These are phyloP conservation scores for Yueomyces sinensis DNA, from an alignment of 805 yeast genomes.

Conservation along the genomic window DNA sequence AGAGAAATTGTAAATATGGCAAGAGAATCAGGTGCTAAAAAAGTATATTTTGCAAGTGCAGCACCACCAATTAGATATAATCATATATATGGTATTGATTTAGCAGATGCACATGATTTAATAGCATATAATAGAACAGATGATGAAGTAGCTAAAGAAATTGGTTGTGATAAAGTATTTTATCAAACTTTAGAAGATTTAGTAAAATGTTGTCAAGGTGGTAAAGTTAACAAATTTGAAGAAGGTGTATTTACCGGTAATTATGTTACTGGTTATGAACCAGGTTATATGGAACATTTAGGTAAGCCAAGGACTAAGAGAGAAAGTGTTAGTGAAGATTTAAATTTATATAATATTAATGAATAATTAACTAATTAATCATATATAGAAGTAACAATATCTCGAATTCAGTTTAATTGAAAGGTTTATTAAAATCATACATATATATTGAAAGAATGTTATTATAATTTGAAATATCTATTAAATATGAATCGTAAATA, in stretches of 20 bases:
- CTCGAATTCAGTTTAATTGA: neutral
- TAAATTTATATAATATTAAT: neutral
- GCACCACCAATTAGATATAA: constrained; percentile 96
- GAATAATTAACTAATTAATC: neutral
- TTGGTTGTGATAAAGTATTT: constrained; percentile 86
- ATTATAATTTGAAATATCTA: neutral
- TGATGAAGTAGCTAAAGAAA: constrained; percentile 56
- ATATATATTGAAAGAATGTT: neutral
- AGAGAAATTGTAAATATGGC: constrained; percentile 96
- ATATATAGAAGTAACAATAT: neutral
- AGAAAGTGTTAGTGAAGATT: neutral
- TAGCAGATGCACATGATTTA: constrained; percentile 87
- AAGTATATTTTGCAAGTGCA: constrained; percentile 92
- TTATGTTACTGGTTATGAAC: constrained; percentile 90
- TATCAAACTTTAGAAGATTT: constrained; percentile 80
- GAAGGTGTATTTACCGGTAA: constrained; percentile 94
- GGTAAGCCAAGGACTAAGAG: constrained; percentile 27
- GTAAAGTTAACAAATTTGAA: constrained; percentile 47
- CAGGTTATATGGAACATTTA: constrained; percentile 74
- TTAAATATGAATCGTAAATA: too few species aligned
- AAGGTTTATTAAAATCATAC: too few species aligned
- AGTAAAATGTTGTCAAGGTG: constrained; percentile 58
- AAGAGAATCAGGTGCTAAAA: constrained; percentile 93
- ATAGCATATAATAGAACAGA: constrained; percentile 76
- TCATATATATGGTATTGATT: constrained; percentile 94